Evolutionary conservation across 169 alveolate species (phyloP).

Genomic region (Eimeria tenella): DNA sequence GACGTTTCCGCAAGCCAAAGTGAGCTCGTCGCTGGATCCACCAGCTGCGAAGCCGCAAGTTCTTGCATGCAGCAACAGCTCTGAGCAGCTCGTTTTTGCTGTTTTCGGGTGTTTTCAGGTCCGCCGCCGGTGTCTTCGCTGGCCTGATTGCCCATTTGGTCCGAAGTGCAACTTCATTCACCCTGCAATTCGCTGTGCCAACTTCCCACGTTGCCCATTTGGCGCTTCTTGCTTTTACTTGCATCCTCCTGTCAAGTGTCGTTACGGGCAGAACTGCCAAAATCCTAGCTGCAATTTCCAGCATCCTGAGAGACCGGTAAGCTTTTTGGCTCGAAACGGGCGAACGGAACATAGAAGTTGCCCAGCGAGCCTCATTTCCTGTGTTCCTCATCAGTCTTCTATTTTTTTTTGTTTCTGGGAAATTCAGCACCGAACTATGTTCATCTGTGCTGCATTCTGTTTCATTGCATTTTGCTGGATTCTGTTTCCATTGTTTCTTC

Average conservation of each 20-base stretch:
- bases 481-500: neutral
- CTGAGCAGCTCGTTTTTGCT: neutral
- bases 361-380: neutral
- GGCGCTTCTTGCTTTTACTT: slow-evolving; percentile 85
- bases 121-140: slow-evolving; percentile 84
- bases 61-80: neutral
- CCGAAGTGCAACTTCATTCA: slow-evolving; percentile 89
- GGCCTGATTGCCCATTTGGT: slow-evolving; percentile 88
- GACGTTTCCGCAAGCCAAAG: slow-evolving; percentile 35
- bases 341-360: neutral
- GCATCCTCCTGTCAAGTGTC: slow-evolving; percentile 86
- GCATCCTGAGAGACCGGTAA: slow-evolving; percentile 44
- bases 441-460: no score
- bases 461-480: no score
- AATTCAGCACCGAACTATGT: no score
- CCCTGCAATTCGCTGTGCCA: slow-evolving; percentile 86
- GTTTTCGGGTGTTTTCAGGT: slow-evolving; percentile 71
- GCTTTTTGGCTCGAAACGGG: neutral
- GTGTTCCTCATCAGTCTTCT: neutral
- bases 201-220: slow-evolving; percentile 86
- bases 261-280: slow-evolving; percentile 82
- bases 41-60: neutral
- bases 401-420: neutral
- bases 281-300: slow-evolving; percentile 74
- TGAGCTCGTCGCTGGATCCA: neutral